Conservation (phyloP, 495 filamentous ascomycete species). For the Penicillium samsonianum region DNA sequence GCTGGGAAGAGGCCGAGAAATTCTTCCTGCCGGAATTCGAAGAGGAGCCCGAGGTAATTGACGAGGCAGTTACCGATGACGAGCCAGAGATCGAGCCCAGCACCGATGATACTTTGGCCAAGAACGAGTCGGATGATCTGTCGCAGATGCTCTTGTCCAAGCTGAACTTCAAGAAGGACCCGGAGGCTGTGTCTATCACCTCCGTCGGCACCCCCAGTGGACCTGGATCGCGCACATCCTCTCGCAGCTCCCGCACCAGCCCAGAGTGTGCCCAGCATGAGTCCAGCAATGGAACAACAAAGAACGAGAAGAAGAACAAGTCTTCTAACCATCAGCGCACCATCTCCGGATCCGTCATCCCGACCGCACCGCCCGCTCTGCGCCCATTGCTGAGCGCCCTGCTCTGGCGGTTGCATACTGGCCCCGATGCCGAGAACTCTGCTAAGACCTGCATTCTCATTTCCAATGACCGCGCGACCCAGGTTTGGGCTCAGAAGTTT, state of each 20-base stretch:
- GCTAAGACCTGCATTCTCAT: slow-evolving; percentile 54
- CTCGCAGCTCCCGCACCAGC: slow-evolving; percentile 52
- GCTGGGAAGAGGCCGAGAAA: slow-evolving; percentile 64
- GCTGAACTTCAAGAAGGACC: slow-evolving; percentile 52
- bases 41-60: slow-evolving; percentile 39
- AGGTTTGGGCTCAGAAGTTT: slow-evolving; percentile 60
- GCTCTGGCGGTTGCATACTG: slow-evolving; percentile 59
- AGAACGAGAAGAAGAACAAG: slow-evolving; percentile 29
- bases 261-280: slow-evolving; percentile 46
- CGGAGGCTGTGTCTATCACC: slow-evolving; percentile 49
- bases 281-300: slow-evolving; percentile 25
- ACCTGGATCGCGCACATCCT: slow-evolving; percentile 48
- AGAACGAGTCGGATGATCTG: slow-evolving; percentile 40
- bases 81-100: slow-evolving; percentile 21
- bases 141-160: slow-evolving; percentile 55
- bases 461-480: slow-evolving; percentile 58
- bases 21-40: slow-evolving; percentile 58
- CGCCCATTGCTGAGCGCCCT: slow-evolving; percentile 63
- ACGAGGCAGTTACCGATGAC: slow-evolving; percentile 23
- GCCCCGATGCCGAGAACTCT: slow-evolving; percentile 41
- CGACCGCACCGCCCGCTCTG: slow-evolving; percentile 45
- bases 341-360: slow-evolving; percentile 38
- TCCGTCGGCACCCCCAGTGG: slow-evolving; percentile 51
- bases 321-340: slow-evolving; percentile 40
- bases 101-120: slow-evolving; percentile 14